Base-by-base conservation (phyloP, 2,329 filamentous ascomycete species). In the Aspergillus oerlinghausenensis region DNA sequence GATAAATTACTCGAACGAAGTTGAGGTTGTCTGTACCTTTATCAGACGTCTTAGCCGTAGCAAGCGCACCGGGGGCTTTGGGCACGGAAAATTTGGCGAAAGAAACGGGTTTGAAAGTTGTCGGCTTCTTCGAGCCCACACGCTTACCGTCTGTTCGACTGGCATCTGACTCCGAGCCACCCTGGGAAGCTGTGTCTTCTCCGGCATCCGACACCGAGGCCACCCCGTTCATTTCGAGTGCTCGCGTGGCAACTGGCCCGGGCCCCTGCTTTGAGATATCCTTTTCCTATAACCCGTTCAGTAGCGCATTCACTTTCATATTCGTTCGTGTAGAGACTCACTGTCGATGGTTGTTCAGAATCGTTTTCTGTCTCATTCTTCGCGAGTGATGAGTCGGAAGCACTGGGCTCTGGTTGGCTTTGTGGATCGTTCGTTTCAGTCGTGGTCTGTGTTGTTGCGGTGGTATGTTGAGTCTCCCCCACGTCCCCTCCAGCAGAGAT, bases 81-180 rank as follows among this genome's bases (percentile, higher is more conserved):
- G 84, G 82, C 55, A 87, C 77, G 58, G 86, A 84, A 68, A 82
- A 86, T 71, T 87, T 88, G 40, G 85, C 84, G 56, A 87, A 85
- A 14, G 84, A 86, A 38, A 88, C 82, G 28, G 84, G 84, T 70
- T 86, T 87, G 74, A 87, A 87, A 3, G 81, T 78, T 5, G 81
- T 72, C 28, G 84, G 82, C 67, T 86, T 85, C 76, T 87, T 87
- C 47, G 84, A 77, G 48, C 73, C 71, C 23, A 80, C 79, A 47
- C 82, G 73, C 50, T 70, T 80, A 67, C 66, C 76, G 66, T 75
- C 82, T 53, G 79, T 79, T 60, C 79, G 79, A 70, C 82, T 86
- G 56, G 81, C 84, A 65, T 87, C 85, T 35, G 84, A 85, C 67
- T 87, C 85, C 51, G 84, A 87, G 54, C 82, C 81, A 56, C 80